phyloP scores from a whole-genome alignment of 331 rosid species.

The Dryas integrifolia region DNA sequence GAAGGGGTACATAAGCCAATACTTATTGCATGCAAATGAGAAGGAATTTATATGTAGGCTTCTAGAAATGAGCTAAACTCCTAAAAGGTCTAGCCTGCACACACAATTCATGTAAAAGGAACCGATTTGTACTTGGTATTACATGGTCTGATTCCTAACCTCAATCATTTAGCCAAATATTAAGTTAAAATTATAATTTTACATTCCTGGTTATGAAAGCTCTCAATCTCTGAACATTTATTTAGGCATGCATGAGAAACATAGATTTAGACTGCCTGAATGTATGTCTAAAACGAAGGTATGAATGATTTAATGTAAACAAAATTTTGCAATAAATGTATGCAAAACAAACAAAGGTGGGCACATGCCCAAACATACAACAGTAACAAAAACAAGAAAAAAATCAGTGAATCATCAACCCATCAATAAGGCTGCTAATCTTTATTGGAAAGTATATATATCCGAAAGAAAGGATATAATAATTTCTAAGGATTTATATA shows the following conservation, averaged over 20 bases:
- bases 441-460: not conserved
- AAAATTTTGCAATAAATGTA: not conserved
- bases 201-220: not conserved
- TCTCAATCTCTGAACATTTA: not conserved
- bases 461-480: not conserved
- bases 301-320: constrained; percentile 3
- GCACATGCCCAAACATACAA: not conserved
- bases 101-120: constrained; percentile 4
- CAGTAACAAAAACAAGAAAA: not conserved
- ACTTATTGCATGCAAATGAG: not conserved
- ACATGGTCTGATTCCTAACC: not conserved
- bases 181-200: not conserved
- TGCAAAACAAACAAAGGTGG: not conserved
- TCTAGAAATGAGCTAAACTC: not conserved
- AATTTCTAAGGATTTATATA: not conserved
- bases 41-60: not conserved
- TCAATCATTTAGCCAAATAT: not conserved
- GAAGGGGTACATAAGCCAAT: not conserved
- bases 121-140: not conserved
- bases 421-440: constrained; percentile 1
- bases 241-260: not conserved
- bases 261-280: not conserved
- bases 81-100: not conserved
- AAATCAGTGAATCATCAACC: not conserved
- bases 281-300: not conserved